Base-by-base conservation (phyloP, 108 stramenopile genomes). In the Nitzschia sp. region DNA sequence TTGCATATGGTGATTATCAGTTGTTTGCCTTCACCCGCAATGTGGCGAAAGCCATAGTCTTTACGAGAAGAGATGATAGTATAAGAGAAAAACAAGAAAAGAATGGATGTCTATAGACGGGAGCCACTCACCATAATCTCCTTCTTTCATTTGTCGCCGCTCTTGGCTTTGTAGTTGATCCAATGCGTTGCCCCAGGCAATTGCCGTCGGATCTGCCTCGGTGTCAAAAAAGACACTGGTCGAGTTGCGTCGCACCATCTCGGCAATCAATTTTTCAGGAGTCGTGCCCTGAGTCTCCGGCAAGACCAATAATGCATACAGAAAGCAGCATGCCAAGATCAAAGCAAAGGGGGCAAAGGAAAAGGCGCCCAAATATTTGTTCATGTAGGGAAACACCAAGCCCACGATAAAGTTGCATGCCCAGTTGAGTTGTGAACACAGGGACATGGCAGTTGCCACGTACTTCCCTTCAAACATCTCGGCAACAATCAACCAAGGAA, bases 401-500 rank as follows among this genome's bases (percentile, higher is more conserved):
- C 91, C 96, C 25, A 97, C 90, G 50, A 93, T 46, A 58, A 96
- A 91, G 83, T 96, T 97, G 72, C 83, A 93, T 4, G 66, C 75
- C 98, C 98, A 99, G 72, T 99, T 97, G 23, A 96, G 65, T 76
- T 92, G 89, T 34, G 71, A 80, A 45, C 79, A 88, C 8, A 81
- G 56, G 38, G 79, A 79, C 91, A 94, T 93, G 29, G 94, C 94
- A 31, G 83, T 53, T 17, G 90, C 82, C 17, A 94, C 93, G 62
- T 95, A 95, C 73, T 96, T 94, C 17, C 85, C 90, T 50, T 93
- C 89, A 53, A 93, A 85, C 79, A 84, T 71, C 68, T 92, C 92
- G 0, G 92, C 90, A 4, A 96, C 93, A 70, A 98, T 95, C 45
- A 96, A 75, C 86, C 88, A 96, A 41, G 98, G 97, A 59, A 99